A percentile compares a stretch with the other conserved stretches of the same genome.
Conservation (phyloP, 441 rosid genomes). For the Mallotus repandus region DNA sequence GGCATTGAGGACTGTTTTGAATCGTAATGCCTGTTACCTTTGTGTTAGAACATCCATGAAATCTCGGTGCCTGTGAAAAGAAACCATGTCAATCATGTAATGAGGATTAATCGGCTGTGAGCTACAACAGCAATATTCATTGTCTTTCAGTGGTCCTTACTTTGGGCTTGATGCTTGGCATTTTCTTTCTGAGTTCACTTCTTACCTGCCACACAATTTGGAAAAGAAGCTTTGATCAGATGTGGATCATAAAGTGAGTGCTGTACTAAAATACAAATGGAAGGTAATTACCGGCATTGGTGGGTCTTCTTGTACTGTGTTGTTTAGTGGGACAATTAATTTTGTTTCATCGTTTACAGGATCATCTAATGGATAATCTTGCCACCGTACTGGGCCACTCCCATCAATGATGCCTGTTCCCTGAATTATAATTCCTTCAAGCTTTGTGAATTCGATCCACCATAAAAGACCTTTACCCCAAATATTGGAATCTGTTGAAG, state of each 20-base stretch:
- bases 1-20: constrained; percentile 95
- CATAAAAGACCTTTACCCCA: constrained; percentile 75
- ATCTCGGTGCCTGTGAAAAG: constrained; percentile 66
- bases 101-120: constrained; percentile 15
- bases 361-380: constrained; percentile 51
- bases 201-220: constrained; percentile 46
- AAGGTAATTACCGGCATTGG: constrained; percentile 59
- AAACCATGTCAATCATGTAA: constrained; percentile 22
- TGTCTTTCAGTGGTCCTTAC: constrained; percentile 48
- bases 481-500: constrained; percentile 53
- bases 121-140: constrained; percentile 5
- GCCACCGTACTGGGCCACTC: constrained; percentile 95
- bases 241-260: constrained; percentile 5
- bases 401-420: constrained; percentile 88
- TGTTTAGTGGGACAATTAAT: constrained; percentile 61
- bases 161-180: constrained; percentile 92
- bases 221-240: constrained; percentile 26
- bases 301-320: constrained; percentile 43
- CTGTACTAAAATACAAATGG: constrained; percentile 10
- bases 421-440: constrained; percentile 63
- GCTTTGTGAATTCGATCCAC: constrained; percentile 89
- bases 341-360: constrained; percentile 53
- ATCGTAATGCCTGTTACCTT: constrained; percentile 81
- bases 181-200: constrained; percentile 55
- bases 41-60: constrained; percentile 69